Base-by-base conservation (phyloP, 768 basidiomycete species). In the Boletus vinaceobasis region DNA sequence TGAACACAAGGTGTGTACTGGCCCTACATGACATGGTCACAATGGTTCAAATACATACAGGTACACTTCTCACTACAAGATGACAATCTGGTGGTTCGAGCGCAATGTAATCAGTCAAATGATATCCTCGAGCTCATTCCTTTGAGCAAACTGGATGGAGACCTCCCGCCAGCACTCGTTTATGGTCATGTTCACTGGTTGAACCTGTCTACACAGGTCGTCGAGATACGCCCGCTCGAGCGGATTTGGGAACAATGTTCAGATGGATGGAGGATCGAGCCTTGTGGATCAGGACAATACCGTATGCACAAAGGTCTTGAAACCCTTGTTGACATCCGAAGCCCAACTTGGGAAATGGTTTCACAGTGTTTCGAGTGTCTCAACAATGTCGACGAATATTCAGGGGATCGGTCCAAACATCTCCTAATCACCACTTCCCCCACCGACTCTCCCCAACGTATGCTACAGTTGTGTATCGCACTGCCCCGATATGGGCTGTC, bases 401-500 rank as follows among this genome's bases (percentile, higher is more conserved):
- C 23, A 4, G 23, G 4, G 29, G 6, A 5, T 1, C n/a, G 6
- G 4, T 8, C n/a, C 7, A 15, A 14, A 9, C 43, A 53, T 23
- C 48, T 71, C 7, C 8, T 62, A 23, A 46, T 72, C 37, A 62
- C 37, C 23, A 23, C 23, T 2, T 23, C 23, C 23, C 23, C 23
- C 11, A 21, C 17, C 3, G 6, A 42, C 17, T 13, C 35, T 32
- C 17, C n/a, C 43, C 29, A 43, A 37, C 14, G 23, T 23, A 13
- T 3, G 13, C 9, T 14, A 17, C 48, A 17, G 23, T 46, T n/a
- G 1, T 60, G 48, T 7, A 57, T 75, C 32, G 50, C 65, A 1
- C 60, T 80, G 9, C 75, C 74, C 33, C 67, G 70, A 2, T 72
- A 70, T 37, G 55, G 66, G 4, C 55, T 80, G 15, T 61, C 68